These are phyloP conservation scores for Tetrapisispora pingtungensis DNA, from an alignment of 805 yeast species.

Conservation along the genomic window DNA sequence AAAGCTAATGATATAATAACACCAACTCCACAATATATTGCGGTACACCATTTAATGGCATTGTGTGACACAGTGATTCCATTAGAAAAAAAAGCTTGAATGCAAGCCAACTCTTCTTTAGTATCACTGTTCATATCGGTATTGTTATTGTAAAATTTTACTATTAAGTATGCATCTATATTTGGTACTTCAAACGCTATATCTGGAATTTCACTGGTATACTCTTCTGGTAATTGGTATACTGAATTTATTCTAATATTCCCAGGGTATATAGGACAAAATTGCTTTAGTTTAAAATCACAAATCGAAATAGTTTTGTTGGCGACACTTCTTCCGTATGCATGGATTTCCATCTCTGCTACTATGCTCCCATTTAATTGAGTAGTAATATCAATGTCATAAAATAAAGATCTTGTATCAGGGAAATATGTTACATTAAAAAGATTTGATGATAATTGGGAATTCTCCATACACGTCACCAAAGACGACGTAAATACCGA, in stretches of 20 bases:
- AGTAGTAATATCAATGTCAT: constrained; percentile 60
- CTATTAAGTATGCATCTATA: constrained; percentile 67
- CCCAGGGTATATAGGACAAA: constrained; percentile 85
- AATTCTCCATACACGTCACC: constrained; percentile 76
- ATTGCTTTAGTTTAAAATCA: constrained; percentile 60
- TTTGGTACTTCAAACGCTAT: constrained; percentile 83
- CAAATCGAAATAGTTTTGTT: constrained; percentile 54
- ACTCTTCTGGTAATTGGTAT: constrained; percentile 42
- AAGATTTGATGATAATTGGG: constrained; percentile 60
- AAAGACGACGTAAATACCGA: constrained; percentile 38
- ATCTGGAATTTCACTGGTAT: constrained; percentile 59
- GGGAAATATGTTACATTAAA: constrained; percentile 74
- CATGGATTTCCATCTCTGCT: constrained; percentile 68
- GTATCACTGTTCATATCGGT: constrained; percentile 15
- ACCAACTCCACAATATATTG: constrained; percentile 83
- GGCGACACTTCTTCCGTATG: constrained; percentile 75
- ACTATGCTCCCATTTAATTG: constrained; percentile 54
- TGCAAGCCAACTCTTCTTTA: constrained; percentile 46
- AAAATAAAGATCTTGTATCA: constrained; percentile 53
- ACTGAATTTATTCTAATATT: constrained; percentile 64
- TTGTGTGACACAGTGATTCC: constrained; percentile 73
- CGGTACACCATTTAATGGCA: constrained; percentile 89
- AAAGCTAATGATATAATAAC: constrained; percentile 70
- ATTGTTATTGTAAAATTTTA: constrained; percentile 36
- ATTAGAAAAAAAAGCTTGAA: constrained; percentile 65